phyloP scores from a whole-genome alignment of 306 rosid genomes.

The Dryas octopetala region DNA sequence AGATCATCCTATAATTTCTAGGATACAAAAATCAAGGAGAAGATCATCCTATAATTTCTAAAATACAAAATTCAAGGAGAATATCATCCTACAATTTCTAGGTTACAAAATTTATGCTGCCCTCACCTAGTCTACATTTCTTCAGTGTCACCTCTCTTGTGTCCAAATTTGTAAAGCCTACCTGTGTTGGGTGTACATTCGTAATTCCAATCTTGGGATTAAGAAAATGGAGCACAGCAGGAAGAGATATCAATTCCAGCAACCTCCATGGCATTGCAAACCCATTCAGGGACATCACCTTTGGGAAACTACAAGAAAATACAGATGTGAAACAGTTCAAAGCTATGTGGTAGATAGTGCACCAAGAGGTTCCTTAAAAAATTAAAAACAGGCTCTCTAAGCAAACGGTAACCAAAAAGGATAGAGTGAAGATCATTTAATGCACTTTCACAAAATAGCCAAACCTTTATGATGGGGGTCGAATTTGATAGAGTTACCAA shows the following conservation, averaged over 20 bases:
- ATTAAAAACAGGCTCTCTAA: not conserved
- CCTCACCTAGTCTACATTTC: constrained; percentile 18
- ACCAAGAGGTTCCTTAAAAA: not conserved
- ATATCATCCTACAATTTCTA: constrained; percentile 9
- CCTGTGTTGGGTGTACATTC: constrained; percentile 11
- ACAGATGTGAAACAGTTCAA: constrained; percentile 11
- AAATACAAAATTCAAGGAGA: constrained; percentile 35
- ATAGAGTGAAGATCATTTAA: not conserved
- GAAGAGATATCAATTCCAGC: constrained; percentile 90
- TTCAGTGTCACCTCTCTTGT: constrained; percentile 10
- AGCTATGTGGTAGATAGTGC: not conserved
- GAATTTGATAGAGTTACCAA: not conserved
- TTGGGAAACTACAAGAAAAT: constrained; percentile 63
- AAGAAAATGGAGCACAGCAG: constrained; percentile 53
- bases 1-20: not conserved
- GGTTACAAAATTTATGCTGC: constrained; percentile 53
- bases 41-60: constrained; percentile 11
- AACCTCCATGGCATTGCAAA: constrained; percentile 94
- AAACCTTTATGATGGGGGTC: not conserved
- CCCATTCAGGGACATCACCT: constrained; percentile 95
- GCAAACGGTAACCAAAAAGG: not conserved
- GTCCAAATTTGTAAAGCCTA: constrained; percentile 22
- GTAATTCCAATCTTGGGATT: constrained; percentile 27
- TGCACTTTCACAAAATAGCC: not conserved
- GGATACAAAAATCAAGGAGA: constrained; percentile 32